phyloP scores from a whole-genome alignment of 352 stramenopile genomes.

The Globisporangium paroecandrum region DNA sequence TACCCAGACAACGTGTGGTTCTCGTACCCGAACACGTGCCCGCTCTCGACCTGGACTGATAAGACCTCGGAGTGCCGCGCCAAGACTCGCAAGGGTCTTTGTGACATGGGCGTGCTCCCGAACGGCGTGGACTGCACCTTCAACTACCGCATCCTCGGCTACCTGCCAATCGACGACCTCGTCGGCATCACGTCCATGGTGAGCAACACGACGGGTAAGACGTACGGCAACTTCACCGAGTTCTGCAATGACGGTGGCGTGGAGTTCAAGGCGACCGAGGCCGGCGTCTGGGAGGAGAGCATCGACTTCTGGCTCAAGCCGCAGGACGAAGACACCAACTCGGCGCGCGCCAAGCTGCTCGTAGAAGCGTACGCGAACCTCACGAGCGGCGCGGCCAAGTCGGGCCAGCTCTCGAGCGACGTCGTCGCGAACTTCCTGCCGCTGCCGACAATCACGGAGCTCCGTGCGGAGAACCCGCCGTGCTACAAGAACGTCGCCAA shows the following conservation, averaged over 20 bases:
- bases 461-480: constrained; percentile 49
- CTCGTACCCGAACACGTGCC: constrained; percentile 70
- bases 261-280: constrained; percentile 46
- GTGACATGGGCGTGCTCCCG: constrained; percentile 47
- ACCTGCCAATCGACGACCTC: constrained; percentile 66
- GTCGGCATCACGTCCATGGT: constrained; percentile 68
- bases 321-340: constrained; percentile 54
- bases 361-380: constrained; percentile 57
- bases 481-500: constrained; percentile 66
- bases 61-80: constrained; percentile 50
- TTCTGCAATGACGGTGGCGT: constrained; percentile 62
- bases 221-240: constrained; percentile 57
- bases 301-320: constrained; percentile 70
- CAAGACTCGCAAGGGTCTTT: constrained; percentile 45
- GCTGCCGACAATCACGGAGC: constrained; percentile 44
- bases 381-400: constrained; percentile 33
- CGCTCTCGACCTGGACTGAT: constrained; percentile 41
- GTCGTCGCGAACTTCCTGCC: constrained; percentile 45
- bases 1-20: constrained; percentile 62
- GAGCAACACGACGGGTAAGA: constrained; percentile 44
- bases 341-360: constrained; percentile 40
- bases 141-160: constrained; percentile 63
- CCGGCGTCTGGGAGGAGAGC: constrained; percentile 45
- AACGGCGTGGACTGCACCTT: constrained; percentile 59
- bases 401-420: constrained; percentile 30